Conservation (phyloP, 1,284 basidiomycete species). For the Apiotrichum sp. region DNA sequence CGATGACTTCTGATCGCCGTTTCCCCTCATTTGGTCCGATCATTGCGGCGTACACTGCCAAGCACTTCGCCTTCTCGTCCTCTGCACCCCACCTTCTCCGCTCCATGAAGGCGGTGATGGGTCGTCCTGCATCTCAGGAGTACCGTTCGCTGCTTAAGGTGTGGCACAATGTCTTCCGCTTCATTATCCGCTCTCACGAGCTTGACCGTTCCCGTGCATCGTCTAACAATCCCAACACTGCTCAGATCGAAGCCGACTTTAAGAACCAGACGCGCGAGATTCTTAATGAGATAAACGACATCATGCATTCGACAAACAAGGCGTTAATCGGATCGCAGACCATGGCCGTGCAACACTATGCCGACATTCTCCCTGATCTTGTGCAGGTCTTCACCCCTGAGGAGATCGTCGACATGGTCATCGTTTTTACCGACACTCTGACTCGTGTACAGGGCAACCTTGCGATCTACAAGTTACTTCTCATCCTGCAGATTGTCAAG, state of each 20-base stretch:
- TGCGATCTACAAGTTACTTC: constrained; percentile 85
- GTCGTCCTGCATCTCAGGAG: constrained; percentile 65
- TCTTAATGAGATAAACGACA: constrained; percentile 71
- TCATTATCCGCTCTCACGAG: constrained; percentile 80
- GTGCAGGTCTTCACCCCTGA: constrained; percentile 68
- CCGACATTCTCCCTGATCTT: constrained; percentile 82
- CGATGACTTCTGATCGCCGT: constrained; percentile 84
- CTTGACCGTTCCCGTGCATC: constrained; percentile 75
- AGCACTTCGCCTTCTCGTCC: constrained; percentile 73
- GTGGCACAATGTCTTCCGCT: constrained; percentile 90
- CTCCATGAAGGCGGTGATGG: constrained; percentile 77
- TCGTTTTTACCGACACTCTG: constrained; percentile 77
- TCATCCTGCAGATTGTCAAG: constrained; percentile 86
- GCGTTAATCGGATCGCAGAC: constrained; percentile 91
- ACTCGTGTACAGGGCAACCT: constrained; percentile 74
- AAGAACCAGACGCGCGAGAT: constrained; percentile 72
- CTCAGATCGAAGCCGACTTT: constrained; percentile 79
- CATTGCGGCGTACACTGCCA: constrained; percentile 84
- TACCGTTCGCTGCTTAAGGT: constrained; percentile 88
- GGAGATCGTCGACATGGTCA: constrained; percentile 78
- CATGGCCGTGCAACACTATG: constrained; percentile 87
- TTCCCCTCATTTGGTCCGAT: constrained; percentile 93
- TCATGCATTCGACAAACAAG: constrained; percentile 78
- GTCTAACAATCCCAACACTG: constrained; percentile 71
- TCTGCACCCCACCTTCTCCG: constrained; percentile 75